Conservation (phyloP, 1,284 basidiomycete species). For the Cystobasidiaceae sp. region DNA sequence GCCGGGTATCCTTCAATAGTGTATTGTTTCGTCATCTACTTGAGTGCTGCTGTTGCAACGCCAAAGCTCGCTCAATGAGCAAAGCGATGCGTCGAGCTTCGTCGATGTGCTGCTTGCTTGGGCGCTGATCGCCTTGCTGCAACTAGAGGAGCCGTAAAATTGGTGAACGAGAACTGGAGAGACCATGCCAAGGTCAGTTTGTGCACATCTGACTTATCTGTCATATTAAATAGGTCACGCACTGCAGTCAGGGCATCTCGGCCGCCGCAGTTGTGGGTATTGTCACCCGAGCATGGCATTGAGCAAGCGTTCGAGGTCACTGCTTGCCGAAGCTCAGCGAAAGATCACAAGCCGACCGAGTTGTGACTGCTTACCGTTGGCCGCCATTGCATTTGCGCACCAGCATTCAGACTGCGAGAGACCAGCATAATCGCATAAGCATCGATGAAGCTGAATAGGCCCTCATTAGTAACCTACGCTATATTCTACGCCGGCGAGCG, state of each 20-base stretch:
- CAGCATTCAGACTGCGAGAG: conserved; percentile 11
- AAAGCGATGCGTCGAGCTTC: too few relatives aligned
- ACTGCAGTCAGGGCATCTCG: conserved; percentile 15
- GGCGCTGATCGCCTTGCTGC: too few relatives aligned
- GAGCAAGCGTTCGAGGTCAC: neutral
- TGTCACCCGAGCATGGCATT: conserved; percentile 26
- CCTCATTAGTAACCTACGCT: neutral
- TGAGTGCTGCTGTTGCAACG: neutral
- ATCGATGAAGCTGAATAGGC: neutral
- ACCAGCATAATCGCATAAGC: neutral
- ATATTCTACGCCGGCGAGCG: conserved; percentile 31
- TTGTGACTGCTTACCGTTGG: neutral
- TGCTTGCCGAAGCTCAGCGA: neutral
- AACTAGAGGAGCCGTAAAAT: too few relatives aligned
- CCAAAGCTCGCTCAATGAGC: too few relatives aligned
- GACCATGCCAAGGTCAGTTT: too few relatives aligned
- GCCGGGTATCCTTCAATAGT: neutral
- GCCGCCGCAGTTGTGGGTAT: neutral
- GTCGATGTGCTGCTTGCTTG: too few relatives aligned
- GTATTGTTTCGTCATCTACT: neutral
- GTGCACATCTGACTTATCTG: too few relatives aligned
- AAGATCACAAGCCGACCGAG: neutral
- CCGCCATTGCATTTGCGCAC: conserved; percentile 4
- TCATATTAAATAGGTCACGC: too few relatives aligned
- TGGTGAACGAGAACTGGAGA: too few relatives aligned